A percentile compares a stretch with the other conserved stretches of the same genome.
Conservation (phyloP, 1,284 basidiomycete species). For the Trichosporon asahii region DNA sequence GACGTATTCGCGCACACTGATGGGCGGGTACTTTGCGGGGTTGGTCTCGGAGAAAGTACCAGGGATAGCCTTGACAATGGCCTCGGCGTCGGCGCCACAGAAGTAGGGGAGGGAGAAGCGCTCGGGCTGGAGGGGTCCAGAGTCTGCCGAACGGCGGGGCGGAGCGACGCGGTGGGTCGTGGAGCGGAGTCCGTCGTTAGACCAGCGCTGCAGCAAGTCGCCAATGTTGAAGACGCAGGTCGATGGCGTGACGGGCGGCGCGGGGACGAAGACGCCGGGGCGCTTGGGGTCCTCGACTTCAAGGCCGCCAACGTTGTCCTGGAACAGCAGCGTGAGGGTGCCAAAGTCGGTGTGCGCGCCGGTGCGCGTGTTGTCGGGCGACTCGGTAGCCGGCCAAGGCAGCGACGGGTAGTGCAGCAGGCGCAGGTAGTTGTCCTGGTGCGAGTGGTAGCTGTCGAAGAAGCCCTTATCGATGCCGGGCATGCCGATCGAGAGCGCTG, state of each 20-base stretch:
- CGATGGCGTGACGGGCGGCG: constrained; percentile 55
- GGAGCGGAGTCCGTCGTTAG: constrained; percentile 61
- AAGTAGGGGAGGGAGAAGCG: constrained; percentile 62
- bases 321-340: constrained; percentile 60
- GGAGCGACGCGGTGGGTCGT: constrained; percentile 61
- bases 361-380: constrained; percentile 56
- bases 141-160: constrained; percentile 44
- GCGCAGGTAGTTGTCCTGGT: constrained; percentile 60
- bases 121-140: constrained; percentile 53
- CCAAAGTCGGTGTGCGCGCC: constrained; percentile 57
- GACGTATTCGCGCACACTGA: constrained; percentile 54
- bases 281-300: constrained; percentile 60
- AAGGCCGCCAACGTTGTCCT: constrained; percentile 61
- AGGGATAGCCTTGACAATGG: constrained; percentile 57
- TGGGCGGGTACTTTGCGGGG: constrained; percentile 55
- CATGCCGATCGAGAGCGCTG: constrained; percentile 59
- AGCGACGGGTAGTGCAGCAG: constrained; percentile 55
- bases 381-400: constrained; percentile 44
- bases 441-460: constrained; percentile 41
- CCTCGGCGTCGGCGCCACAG: constrained; percentile 53
- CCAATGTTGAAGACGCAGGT: constrained; percentile 63
- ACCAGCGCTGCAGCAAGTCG: constrained; percentile 63
- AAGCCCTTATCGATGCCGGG: constrained; percentile 40
- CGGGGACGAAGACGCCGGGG: constrained; percentile 57
- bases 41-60: constrained; percentile 55